Evolutionary conservation across 1,284 basidiomycete genomes (phyloP).

Genomic region (Agroathelia rolfsii): DNA sequence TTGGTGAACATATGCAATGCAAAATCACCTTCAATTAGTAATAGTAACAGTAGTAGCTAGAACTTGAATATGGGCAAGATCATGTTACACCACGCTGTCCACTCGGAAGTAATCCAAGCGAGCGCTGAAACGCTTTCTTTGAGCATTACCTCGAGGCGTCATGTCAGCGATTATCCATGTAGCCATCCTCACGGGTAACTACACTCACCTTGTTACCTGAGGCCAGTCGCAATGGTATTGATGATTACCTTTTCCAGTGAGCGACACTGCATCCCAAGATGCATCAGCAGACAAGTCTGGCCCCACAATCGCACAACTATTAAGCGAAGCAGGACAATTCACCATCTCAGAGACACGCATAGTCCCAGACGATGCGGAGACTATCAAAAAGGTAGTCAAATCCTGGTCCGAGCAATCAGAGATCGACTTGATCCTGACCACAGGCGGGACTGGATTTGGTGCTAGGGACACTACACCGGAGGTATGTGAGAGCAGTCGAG

Average conservation of each 20-base stretch:
- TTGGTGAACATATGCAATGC: too few relatives aligned
- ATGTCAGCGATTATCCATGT: slow-evolving; percentile 6
- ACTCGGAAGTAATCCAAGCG: too few relatives aligned
- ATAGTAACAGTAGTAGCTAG: too few relatives aligned
- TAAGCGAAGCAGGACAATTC: slow-evolving; percentile 28
- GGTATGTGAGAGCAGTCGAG: slow-evolving; percentile 28
- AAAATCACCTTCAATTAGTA: too few relatives aligned
- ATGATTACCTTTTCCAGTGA: slow-evolving; percentile 32
- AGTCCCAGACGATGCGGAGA: slow-evolving; percentile 54
- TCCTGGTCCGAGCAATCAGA: slow-evolving; percentile 32
- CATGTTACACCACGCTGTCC: too few relatives aligned
- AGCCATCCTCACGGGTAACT: slow-evolving; percentile 9
- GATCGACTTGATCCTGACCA: slow-evolving; percentile 70
- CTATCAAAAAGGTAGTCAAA: slow-evolving; percentile 39
- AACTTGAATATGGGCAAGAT: too few relatives aligned
- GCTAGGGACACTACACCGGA: slow-evolving; percentile 74
- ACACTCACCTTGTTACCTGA: background rate
- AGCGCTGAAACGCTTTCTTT: too few relatives aligned
- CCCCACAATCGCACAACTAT: slow-evolving; percentile 44
- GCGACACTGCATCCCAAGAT: slow-evolving; percentile 54
- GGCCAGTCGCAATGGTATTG: background rate
- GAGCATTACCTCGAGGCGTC: too few relatives aligned
- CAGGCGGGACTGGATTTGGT: slow-evolving; percentile 83
- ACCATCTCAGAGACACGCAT: slow-evolving; percentile 21
- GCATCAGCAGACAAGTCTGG: slow-evolving; percentile 53